These are phyloP conservation scores for Paecilomyces fulvus DNA, from an alignment of 2,329 filamentous ascomycete species.

Conservation along the genomic window DNA sequence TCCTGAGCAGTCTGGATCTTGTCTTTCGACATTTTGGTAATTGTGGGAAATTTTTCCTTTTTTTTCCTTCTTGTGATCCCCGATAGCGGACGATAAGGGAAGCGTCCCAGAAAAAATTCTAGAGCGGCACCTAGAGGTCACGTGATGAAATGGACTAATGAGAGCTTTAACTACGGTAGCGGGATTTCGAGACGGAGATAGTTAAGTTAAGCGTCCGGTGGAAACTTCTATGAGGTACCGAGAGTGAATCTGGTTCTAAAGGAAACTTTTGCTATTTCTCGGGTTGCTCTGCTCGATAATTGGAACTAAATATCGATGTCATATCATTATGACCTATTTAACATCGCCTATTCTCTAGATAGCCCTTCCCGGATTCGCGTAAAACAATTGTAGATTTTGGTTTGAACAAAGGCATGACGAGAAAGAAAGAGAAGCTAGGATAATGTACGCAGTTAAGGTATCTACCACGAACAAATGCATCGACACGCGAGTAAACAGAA, in stretches of 20 bases:
- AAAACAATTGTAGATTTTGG: not conserved
- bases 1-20: slow-evolving; percentile 30
- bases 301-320: no score
- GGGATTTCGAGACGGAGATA: not conserved
- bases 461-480: slow-evolving; percentile 1
- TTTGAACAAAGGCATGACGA: not conserved
- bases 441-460: not conserved
- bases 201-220: not conserved
- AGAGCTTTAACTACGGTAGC: not conserved
- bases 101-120: not conserved
- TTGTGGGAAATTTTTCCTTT: not conserved
- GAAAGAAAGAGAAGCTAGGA: not conserved
- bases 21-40: slow-evolving; percentile 20
- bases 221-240: no score
- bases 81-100: not conserved
- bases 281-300: no score
- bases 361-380: not conserved
- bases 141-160: not conserved
- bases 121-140: not conserved
- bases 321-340: not conserved
- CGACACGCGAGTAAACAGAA: not conserved
- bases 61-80: not conserved
- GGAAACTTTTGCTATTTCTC: no score
- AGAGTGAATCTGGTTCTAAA: no score
- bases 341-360: not conserved